A percentile compares a stretch with the other conserved stretches of the same genome.
Conservation (phyloP, 805 yeast species). For the Yarrowia bubula region DNA sequence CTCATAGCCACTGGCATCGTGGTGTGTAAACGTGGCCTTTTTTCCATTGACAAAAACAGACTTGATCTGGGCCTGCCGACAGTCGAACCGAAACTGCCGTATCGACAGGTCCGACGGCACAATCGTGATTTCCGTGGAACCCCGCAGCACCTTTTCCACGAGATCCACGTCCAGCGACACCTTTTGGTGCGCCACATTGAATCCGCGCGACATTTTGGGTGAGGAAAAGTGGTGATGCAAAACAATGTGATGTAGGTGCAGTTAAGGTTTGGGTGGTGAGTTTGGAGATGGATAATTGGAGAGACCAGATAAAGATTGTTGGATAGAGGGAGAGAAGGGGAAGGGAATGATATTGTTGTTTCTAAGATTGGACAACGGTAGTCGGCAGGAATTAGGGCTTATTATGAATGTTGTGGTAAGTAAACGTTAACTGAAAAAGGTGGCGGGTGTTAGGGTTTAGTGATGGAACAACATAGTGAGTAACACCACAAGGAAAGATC, state of each 20-base stretch:
- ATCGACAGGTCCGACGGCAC: constrained; percentile 65
- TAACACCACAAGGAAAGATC: too few relatives aligned
- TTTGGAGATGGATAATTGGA: too few relatives aligned
- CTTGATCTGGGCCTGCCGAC: constrained; percentile 60
- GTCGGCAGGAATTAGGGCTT: too few relatives aligned
- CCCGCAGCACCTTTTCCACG: constrained; percentile 54
- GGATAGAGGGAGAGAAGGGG: not conserved
- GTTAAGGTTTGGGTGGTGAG: not conserved
- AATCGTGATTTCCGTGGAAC: constrained; percentile 79
- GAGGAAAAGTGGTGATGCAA: not conserved
- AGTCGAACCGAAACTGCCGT: constrained; percentile 66
- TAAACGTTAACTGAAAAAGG: too few relatives aligned
- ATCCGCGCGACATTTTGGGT: constrained; percentile 37
- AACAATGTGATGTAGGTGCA: not conserved
- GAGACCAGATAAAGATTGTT: not conserved
- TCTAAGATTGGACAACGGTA: too few relatives aligned
- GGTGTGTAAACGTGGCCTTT: constrained; percentile 53
- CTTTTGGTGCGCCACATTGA: constrained; percentile 80
- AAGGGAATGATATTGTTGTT: not conserved
- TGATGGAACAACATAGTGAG: too few relatives aligned
- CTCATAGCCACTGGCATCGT: constrained; percentile 50
- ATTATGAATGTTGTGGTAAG: too few relatives aligned
- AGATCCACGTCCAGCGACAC: constrained; percentile 78
- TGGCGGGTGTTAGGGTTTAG: too few relatives aligned
- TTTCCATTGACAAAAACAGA: constrained; percentile 65